A percentile compares a stretch with the other conserved stretches of the same genome.
Conservation (phyloP, 441 rosid species). For the Corymbia calophylla region DNA sequence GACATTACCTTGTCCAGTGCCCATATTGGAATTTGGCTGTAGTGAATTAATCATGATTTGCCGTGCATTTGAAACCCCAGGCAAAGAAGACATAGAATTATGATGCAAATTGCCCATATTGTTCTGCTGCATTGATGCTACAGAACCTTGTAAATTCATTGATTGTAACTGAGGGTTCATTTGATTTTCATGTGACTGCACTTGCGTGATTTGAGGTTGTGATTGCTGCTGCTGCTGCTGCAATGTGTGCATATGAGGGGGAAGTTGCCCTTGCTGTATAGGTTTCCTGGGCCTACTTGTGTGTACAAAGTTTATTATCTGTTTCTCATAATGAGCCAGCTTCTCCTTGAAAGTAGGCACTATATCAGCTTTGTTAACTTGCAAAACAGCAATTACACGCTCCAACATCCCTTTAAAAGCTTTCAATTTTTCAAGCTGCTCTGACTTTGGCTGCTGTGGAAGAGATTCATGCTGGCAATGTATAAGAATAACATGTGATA, state of each 20-base stretch:
- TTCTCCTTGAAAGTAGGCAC: constrained; percentile 49
- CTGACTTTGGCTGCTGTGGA: constrained; percentile 63
- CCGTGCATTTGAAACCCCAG: constrained; percentile 53
- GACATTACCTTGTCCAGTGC: no score
- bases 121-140: constrained; percentile 38
- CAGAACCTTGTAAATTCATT: constrained; percentile 37
- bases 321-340: constrained; percentile 59
- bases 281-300: constrained; percentile 20
- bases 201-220: constrained; percentile 42
- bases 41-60: constrained; percentile 34
- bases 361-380: constrained; percentile 45
- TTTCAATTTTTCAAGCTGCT: constrained; percentile 71
- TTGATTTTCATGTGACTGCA: constrained; percentile 66
- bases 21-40: no score
- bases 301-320: constrained; percentile 49
- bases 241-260: no score
- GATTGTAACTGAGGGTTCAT: constrained; percentile 62
- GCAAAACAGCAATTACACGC: constrained; percentile 44
- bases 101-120: constrained; percentile 50
- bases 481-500: neutral
- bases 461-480: constrained; percentile 45
- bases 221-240: constrained; percentile 9
- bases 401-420: constrained; percentile 60
- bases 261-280: no score
- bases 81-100: constrained; percentile 35